Base-by-base conservation (phyloP, 305 asterid genomes). In the Ruellia speciosa region DNA sequence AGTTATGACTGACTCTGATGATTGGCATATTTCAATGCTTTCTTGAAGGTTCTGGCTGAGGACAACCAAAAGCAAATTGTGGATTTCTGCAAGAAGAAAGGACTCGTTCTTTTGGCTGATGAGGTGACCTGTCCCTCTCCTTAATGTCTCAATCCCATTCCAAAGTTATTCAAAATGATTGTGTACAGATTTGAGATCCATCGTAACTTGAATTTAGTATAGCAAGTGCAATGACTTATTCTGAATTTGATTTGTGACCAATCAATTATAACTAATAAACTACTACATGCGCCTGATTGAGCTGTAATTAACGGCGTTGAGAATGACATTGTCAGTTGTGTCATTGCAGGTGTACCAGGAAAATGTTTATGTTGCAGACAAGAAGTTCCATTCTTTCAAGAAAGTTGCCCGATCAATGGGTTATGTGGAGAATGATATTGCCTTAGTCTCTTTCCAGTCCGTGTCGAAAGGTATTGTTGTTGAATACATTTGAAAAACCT, bases 371-470 rank as follows among this genome's bases (percentile, higher is more conserved):
- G 90, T 82, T 35, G 79, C 87, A 15, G 94, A 82, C 67, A 85
- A 85, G 62, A 72, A 78, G 62, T 85, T 82, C 52, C 82, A 85
- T 71, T 85, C 94, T 4, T 85, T 82, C 52, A 85, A 82, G 81
- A 80, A 80, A 66, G 66, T 85, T 58, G 66, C 83, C 0, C 78
- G 90, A 34, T 74, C 81, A 14, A 76, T 85, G 84, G 94, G 88
- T 28, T 75, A 78, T 28, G 88, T 83, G 14, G 90, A 85, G 73
- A 75, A 67, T 52, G 84, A 85, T 68, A 54, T 85, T 35, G 69
- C 87, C 52, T 72, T 89, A 66, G 93, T 82, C 12, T 88, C 90
- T 15, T 84, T 79, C 76, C 95, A 90, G 72, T 90, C 94, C 24
- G 88, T 80, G 24, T 87, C 95, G 4, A 90, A 90, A 73, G 93